Evolutionary conservation across 768 basidiomycete genomes (phyloP).

Genomic region (Mycena venus): DNA sequence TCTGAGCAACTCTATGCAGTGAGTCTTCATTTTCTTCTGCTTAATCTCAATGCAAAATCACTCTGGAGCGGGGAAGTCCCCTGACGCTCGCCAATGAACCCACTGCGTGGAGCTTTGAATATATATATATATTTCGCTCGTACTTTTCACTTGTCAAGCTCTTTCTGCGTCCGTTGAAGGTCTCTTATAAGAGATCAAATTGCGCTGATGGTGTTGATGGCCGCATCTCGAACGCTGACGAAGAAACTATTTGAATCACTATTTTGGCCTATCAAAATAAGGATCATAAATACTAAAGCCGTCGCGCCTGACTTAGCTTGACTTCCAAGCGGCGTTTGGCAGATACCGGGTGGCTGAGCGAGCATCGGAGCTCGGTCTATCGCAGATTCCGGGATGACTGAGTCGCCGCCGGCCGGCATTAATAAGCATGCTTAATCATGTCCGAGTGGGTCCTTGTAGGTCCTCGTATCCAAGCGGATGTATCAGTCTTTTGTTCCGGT

Average conservation of each 20-base stretch:
- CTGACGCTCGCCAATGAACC: conserved; percentile 1
- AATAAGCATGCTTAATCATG: conserved; percentile 6
- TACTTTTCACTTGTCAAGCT: no score
- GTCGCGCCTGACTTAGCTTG: background rate
- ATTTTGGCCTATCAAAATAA: conserved; percentile 12
- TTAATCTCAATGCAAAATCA: conserved; percentile 1
- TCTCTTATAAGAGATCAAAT: background rate
- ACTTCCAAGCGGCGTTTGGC: no score
- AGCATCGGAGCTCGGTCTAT: conserved; percentile 12
- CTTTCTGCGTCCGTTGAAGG: background rate
- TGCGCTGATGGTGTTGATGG: conserved; percentile 1
- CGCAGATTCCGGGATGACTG: conserved; percentile 2
- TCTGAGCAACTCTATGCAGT: conserved; percentile 7
- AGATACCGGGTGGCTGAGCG: background rate
- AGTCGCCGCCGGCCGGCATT: background rate
- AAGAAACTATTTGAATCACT: conserved; percentile 3
- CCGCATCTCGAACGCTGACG: conserved; percentile 10
- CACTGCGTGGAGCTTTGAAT: background rate
- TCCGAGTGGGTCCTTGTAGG: no score
- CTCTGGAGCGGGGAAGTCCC: conserved; percentile 6
- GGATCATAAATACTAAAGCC: conserved; percentile 1
- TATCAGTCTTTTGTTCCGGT: conserved; percentile 10
- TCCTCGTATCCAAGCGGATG: conserved; percentile 18
- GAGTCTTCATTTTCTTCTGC: conserved; percentile 3
- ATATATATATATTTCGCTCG: no score